A percentile compares a stretch with the other conserved stretches of the same genome.
Evolutionary conservation across 73 alveolate species (phyloP).

Genomic region (Tetrahymena thermophila): DNA sequence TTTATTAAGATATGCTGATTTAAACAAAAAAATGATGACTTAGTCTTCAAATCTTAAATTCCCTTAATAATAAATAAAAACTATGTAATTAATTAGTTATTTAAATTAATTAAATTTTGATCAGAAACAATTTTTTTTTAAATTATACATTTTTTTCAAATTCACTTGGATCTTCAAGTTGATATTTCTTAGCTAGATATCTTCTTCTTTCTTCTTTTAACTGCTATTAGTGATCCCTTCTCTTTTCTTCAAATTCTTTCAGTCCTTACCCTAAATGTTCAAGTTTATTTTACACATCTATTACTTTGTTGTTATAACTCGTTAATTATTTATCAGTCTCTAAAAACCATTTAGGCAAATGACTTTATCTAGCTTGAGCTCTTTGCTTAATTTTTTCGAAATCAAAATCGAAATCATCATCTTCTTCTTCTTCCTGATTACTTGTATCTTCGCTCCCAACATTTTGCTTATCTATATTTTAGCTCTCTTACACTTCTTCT

Average conservation of each 20-base stretch:
- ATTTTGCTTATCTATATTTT: neutral
- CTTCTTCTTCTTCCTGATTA: neutral
- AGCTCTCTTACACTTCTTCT: neutral
- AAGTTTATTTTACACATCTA: neutral
- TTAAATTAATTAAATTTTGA: neutral
- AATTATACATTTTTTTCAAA: neutral
- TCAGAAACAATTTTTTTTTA: neutral
- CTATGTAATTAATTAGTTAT: neutral
- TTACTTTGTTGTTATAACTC: neutral
- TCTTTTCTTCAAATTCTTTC: neutral
- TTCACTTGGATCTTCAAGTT: neutral
- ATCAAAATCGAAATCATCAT: neutral
- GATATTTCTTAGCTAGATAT: neutral
- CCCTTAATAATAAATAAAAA: neutral
- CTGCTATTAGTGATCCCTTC: neutral
- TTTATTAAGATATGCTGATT: neutral
- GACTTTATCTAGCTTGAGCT: neutral
- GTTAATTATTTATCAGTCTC: neutral
- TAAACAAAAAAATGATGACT: neutral
- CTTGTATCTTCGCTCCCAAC: neutral
- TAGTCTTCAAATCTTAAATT: neutral
- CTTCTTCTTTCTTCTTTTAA: neutral
- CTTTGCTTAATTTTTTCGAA: neutral
- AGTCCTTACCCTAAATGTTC: neutral
- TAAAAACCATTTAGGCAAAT: neutral